Evolutionary conservation across 2,329 filamentous ascomycete species (phyloP), one percentile per base, ranked within the genome.

Genomic region (Diplodia mutila): DNA sequence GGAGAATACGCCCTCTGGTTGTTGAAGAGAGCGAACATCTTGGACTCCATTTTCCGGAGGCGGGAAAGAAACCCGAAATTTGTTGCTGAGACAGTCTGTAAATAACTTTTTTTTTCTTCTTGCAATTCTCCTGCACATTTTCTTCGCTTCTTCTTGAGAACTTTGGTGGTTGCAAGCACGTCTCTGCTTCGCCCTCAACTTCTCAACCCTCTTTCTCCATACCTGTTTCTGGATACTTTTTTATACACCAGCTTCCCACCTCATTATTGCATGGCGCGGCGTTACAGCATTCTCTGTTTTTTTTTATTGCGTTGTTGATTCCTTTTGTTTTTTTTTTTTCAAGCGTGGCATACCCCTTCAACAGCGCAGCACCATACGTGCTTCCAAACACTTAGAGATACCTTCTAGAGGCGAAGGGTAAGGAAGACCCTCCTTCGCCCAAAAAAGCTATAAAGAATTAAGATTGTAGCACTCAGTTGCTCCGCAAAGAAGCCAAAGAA

Each of bases 1-100:
- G 59, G 59, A 46, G 21, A 7, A n/a, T n/a, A 25, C n/a, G 7
- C 29, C 23, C 21, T 52, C n/a, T 53, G 32, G 32, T 9, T 39
- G 32, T 12, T 23, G 42, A 39, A 21, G 32, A 12, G 9, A 32
- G 27, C 39, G n/a, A 8, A n/a, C 32, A 23, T 3, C 6, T 46
- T 46, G 54, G 34, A 57, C 11, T 32, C n/a, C n/a, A n/a, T n/a
- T n/a, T n/a, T n/a, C n/a, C n/a, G 12, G 32, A 39, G 29, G 37
- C 16, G 23, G 12, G 16, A 23, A 42, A 42, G 21, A 42, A 59
- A 59, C 46, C 23, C n/a, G 16, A 25, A 29, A 16, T 54, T 32
- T 37, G 53, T 55, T 39, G 52, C 52, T 54, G 53, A 55, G n/a
- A 29, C 52, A 55, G 53, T 55, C 53, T 55, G 53, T 55, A 55